phyloP scores from a whole-genome alignment of 179 eudicot genomes.

The Pouteria campechiana region DNA sequence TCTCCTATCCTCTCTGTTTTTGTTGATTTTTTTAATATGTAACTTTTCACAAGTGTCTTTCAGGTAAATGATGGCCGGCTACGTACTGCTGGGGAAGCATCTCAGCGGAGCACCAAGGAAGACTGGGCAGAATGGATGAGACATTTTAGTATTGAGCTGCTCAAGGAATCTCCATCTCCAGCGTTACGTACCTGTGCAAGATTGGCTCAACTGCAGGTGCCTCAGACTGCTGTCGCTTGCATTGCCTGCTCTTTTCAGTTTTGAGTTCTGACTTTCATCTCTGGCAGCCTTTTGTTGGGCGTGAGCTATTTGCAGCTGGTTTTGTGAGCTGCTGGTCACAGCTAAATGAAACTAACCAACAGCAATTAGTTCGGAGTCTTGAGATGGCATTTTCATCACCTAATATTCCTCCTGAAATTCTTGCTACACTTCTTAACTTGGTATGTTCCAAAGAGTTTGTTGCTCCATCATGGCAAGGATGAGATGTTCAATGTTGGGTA shows the following conservation, averaged over 20 bases:
- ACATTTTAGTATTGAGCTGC: conserved; percentile 93
- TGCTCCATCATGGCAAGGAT: too few species aligned
- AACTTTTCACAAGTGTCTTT: background rate
- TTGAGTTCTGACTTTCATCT: conserved; percentile 9
- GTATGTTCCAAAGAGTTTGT: too few species aligned
- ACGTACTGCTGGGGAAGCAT: conserved; percentile 96
- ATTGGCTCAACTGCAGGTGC: conserved; percentile 95
- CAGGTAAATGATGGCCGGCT: conserved; percentile 91
- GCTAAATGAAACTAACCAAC: conserved; percentile 73
- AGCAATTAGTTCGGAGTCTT: conserved; percentile 70
- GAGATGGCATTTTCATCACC: conserved; percentile 99
- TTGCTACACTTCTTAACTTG: conserved; percentile 94
- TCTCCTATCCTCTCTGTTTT: too few species aligned
- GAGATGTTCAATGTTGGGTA: too few species aligned
- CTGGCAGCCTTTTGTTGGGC: conserved; percentile 93
- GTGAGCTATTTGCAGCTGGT: conserved; percentile 97
- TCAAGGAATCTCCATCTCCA: conserved; percentile 94
- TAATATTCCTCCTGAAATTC: conserved; percentile 93
- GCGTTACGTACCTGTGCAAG: conserved; percentile 95
- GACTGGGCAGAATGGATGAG: conserved; percentile 99
- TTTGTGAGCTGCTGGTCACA: conserved; percentile 99
- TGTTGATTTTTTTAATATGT: too few species aligned
- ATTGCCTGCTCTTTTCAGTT: background rate
- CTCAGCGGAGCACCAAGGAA: conserved; percentile 97
- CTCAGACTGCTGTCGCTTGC: background rate